Evolutionary conservation across 345 rosid genomes (phyloP).

Genomic region (Salix purpurea): DNA sequence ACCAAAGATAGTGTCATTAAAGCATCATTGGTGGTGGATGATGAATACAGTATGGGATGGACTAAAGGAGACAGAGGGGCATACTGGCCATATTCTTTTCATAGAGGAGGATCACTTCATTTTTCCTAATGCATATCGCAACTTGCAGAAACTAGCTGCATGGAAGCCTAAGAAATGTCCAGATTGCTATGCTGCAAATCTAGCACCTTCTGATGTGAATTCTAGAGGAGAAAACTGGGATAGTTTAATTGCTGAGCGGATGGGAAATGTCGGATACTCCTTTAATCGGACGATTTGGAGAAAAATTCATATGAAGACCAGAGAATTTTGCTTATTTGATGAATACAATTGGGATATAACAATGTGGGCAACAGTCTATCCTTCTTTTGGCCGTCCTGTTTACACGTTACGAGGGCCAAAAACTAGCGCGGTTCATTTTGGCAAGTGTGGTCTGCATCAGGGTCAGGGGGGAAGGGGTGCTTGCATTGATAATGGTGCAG

Average conservation of each 20-base stretch:
- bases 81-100: slow-evolving; percentile 73
- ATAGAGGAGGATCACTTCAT: slow-evolving; percentile 97
- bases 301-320: slow-evolving; percentile 70
- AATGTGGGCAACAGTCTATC: slow-evolving; percentile 96
- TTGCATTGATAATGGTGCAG: slow-evolving; percentile 72
- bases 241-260: slow-evolving; percentile 77
- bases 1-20: slow-evolving; percentile 80
- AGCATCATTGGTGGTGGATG: slow-evolving; percentile 99
- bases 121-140: slow-evolving; percentile 89
- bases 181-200: slow-evolving; percentile 82
- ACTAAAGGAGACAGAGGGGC: slow-evolving; percentile 59
- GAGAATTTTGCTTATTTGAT: slow-evolving; percentile 82
- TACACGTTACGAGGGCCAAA: slow-evolving; percentile 83
- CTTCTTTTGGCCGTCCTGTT: slow-evolving; percentile 83
- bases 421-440: slow-evolving; percentile 91
- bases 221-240: slow-evolving; percentile 79
- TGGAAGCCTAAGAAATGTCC: slow-evolving; percentile 73
- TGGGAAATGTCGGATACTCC: slow-evolving; percentile 91
- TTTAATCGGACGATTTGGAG: slow-evolving; percentile 84
- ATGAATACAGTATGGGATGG: slow-evolving; percentile 99
- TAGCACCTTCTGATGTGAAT: slow-evolving; percentile 89
- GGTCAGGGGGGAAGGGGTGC: slow-evolving; percentile 57
- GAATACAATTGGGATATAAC: slow-evolving; percentile 99
- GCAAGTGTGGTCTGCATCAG: slow-evolving; percentile 97
- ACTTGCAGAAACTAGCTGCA: slow-evolving; percentile 58